These are phyloP conservation scores for Blumeriella jaapii DNA, from an alignment of 2,329 filamentous ascomycete species.

Conservation along the genomic window DNA sequence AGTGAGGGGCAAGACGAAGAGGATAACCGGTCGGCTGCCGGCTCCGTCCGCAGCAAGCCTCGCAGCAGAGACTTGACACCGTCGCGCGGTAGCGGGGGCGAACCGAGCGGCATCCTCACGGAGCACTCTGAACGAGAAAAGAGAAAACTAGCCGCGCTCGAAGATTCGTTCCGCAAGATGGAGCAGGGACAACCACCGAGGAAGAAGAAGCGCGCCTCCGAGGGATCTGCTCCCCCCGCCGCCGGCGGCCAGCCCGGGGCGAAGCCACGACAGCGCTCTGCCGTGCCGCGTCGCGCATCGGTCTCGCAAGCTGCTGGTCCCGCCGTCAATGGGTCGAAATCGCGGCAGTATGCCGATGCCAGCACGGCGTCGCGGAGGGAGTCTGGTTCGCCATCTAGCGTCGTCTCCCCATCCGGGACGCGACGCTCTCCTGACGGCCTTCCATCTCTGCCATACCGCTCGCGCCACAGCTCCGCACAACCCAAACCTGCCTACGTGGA, in stretches of 20 bases:
- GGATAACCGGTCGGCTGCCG: conserved; percentile 38
- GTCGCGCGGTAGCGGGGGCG: conserved; percentile 36
- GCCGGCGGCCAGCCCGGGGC: conserved; percentile 19
- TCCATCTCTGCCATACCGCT: conserved; percentile 10
- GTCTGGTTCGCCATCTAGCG: conserved; percentile 24
- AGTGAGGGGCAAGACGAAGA: conserved; percentile 50
- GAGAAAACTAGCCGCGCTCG: conserved; percentile 53
- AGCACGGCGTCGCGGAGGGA: conserved; percentile 22
- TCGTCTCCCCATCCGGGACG: conserved; percentile 20
- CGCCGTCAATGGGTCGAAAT: conserved; percentile 14
- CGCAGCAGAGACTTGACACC: conserved; percentile 56
- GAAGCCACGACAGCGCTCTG: conserved; percentile 25
- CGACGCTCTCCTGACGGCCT: conserved; percentile 14
- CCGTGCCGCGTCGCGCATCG: conserved; percentile 18
- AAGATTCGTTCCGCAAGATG: conserved; percentile 53
- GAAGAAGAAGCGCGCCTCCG: conserved; percentile 53
- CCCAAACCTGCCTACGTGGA: conserved; percentile 22
- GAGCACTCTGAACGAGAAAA: conserved; percentile 57
- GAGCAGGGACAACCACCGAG: conserved; percentile 43
- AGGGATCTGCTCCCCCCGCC: conserved; percentile 30
- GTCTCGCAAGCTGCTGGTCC: conserved; percentile 16
- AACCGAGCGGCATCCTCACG: conserved; percentile 38
- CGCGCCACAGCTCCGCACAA: conserved; percentile 17
- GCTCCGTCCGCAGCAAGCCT: conserved; percentile 50
- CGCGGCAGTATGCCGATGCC: conserved; percentile 23